These are phyloP conservation scores for Zalaria obscura DNA, from an alignment of 2,329 filamentous ascomycete genomes.

Conservation along the genomic window DNA sequence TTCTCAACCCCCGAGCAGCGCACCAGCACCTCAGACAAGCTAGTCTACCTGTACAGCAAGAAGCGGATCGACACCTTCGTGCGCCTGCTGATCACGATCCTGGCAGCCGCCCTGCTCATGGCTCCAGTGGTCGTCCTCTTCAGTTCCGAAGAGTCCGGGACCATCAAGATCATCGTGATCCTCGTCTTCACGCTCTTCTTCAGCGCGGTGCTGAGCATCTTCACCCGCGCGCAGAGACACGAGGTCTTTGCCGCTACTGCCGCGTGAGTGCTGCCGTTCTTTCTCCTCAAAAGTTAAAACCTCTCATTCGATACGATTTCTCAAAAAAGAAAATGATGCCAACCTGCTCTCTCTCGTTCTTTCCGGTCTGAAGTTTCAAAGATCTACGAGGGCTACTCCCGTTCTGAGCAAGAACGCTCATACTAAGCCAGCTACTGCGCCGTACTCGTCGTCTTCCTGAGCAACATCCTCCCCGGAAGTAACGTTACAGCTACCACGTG, in stretches of 20 bases:
- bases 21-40: conserved; percentile 19
- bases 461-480: conserved; percentile 1
- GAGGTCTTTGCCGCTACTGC: conserved; percentile 15
- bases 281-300: conserved; percentile 10
- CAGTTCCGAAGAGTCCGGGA: conserved; percentile 4
- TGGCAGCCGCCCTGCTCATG: conserved; percentile 11
- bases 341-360: no score
- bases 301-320: no score
- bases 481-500: no score
- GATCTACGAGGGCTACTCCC: no score
- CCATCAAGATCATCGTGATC: conserved; percentile 9
- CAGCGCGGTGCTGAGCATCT: conserved; percentile 12
- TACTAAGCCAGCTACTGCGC: conserved; percentile 8
- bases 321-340: no score
- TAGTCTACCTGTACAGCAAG: conserved; percentile 21
- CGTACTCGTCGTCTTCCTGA: conserved; percentile 9
- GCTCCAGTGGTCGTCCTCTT: conserved; percentile 11
- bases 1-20: conserved; percentile 24
- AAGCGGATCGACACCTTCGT: conserved; percentile 24
- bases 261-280: conserved; percentile 11
- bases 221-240: conserved; percentile 13
- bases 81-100: conserved; percentile 14
- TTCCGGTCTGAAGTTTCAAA: no score
- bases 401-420: no score
- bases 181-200: conserved; percentile 14